phyloP scores from a whole-genome alignment of 2,329 filamentous ascomycete species.

The Monosporascus sp. region DNA sequence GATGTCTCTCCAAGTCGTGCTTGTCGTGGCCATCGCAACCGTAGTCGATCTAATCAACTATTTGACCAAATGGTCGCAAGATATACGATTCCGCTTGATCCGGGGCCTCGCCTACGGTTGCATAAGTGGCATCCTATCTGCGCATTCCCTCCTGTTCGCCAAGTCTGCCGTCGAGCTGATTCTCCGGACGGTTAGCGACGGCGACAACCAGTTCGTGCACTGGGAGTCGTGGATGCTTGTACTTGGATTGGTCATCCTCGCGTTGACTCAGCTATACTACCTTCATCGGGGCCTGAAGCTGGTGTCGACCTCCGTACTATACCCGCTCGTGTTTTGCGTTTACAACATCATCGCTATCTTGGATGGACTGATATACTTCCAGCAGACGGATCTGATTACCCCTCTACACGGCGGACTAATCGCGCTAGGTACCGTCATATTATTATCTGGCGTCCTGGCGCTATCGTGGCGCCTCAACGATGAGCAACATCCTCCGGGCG shows the following conservation, averaged over 20 bases:
- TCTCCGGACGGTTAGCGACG: conserved; percentile 77
- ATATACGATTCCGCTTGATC: conserved; percentile 64
- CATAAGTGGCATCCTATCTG: conserved; percentile 88
- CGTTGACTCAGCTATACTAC: conserved; percentile 89
- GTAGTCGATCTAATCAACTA: conserved; percentile 51
- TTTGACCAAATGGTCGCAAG: conserved; percentile 49
- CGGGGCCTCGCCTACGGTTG: conserved; percentile 84
- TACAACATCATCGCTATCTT: conserved; percentile 99
- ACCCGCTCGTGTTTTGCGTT: conserved; percentile 95
- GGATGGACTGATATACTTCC: conserved; percentile 95
- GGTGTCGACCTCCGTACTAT: conserved; percentile 90
- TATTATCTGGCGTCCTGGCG: conserved; percentile 82
- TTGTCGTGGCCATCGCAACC: conserved; percentile 65
- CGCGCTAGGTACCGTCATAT: conserved; percentile 76
- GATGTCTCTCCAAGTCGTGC: conserved; percentile 74
- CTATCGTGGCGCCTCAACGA: conserved; percentile 91
- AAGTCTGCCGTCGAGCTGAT: conserved; percentile 96
- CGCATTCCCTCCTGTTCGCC: conserved; percentile 86
- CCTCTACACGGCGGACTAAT: conserved; percentile 74
- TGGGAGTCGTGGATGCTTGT: conserved; percentile 96
- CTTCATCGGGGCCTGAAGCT: conserved; percentile 90
- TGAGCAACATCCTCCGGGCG: conserved; percentile 57
- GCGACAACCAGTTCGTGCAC: conserved; percentile 86
- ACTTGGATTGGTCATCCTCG: conserved; percentile 71
- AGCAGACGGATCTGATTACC: conserved; percentile 75